Conservation (phyloP, 1,284 basidiomycete species). For the Meripilus lineatus region DNA sequence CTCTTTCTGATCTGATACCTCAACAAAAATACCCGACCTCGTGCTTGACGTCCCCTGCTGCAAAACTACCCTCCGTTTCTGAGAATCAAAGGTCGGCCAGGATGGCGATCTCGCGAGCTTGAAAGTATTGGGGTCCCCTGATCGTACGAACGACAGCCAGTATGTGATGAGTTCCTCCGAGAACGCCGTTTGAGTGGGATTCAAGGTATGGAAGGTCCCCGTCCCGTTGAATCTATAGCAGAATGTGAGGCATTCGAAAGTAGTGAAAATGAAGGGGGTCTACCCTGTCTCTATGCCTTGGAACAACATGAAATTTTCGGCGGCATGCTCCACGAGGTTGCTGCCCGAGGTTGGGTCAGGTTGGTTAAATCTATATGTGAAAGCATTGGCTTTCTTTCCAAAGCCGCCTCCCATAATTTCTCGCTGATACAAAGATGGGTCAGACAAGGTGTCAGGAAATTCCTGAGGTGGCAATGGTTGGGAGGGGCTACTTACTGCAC, state of each 20-base stretch:
- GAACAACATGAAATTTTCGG: slow-evolving; percentile 67
- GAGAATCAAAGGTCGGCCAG: slow-evolving; percentile 34
- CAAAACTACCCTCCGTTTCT: slow-evolving; percentile 37
- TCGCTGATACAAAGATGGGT: slow-evolving; percentile 27
- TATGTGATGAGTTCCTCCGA: slow-evolving; percentile 53
- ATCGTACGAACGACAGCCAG: slow-evolving; percentile 56
- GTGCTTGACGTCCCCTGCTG: slow-evolving; percentile 34
- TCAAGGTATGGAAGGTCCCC: slow-evolving; percentile 35
- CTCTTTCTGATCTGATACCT: slow-evolving; percentile 36
- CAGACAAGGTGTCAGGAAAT: neutral
- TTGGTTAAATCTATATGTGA: slow-evolving; percentile 56
- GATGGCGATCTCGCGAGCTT: slow-evolving; percentile 42
- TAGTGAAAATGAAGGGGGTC: slow-evolving; percentile 8
- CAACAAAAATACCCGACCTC: slow-evolving; percentile 39
- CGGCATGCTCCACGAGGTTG: slow-evolving; percentile 38
- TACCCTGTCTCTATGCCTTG: slow-evolving; percentile 54
- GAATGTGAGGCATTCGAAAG: no score
- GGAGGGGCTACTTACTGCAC: slow-evolving; percentile 43
- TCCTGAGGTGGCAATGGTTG: neutral
- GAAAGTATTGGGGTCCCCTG: slow-evolving; percentile 44
- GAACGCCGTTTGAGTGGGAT: slow-evolving; percentile 40
- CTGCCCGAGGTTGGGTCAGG: slow-evolving; percentile 37
- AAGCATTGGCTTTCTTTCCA: slow-evolving; percentile 32
- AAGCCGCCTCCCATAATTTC: slow-evolving; percentile 41
- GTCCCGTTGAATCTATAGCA: slow-evolving; percentile 42